A percentile compares a stretch with the other conserved stretches of the same genome.
Evolutionary conservation across 805 yeast genomes (phyloP).

Genomic region (Wickerhamiella spandovensis): DNA sequence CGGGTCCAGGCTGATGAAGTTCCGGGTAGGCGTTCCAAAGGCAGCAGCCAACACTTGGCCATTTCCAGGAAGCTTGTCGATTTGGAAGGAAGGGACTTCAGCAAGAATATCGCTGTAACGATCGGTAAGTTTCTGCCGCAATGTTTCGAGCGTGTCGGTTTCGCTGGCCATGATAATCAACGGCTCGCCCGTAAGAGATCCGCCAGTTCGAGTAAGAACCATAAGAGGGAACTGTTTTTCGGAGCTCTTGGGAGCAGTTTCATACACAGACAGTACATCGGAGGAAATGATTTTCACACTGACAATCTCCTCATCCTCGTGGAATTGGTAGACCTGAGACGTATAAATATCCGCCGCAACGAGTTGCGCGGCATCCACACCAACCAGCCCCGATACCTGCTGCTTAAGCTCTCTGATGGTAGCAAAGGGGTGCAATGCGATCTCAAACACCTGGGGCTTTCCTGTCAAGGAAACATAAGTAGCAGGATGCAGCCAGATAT

Average conservation of each 20-base stretch:
- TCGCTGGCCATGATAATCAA: conserved; percentile 47
- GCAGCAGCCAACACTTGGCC: not conserved
- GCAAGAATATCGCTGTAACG: not conserved
- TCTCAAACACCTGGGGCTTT: conserved; percentile 41
- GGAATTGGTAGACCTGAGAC: conserved; percentile 53
- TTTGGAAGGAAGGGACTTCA: not conserved
- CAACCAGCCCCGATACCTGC: conserved; percentile 40
- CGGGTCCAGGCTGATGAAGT: not conserved
- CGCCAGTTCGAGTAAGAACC: conserved; percentile 9
- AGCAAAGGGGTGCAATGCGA: conserved; percentile 56
- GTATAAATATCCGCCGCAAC: conserved; percentile 52
- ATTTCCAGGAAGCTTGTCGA: not conserved
- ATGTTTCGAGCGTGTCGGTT: conserved; percentile 30
- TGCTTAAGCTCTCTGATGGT: conserved; percentile 48
- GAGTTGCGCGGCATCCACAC: conserved; percentile 27
- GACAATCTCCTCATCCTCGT: conserved; percentile 44
- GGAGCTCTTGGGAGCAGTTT: conserved; percentile 13
- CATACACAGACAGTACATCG: conserved; percentile 60
- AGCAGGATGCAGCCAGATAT: conserved; percentile 56
- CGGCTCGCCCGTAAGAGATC: conserved; percentile 54
- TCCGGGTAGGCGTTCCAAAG: not conserved
- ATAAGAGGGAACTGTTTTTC: not conserved
- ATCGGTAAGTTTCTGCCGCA: conserved; percentile 1
- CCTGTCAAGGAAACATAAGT: conserved; percentile 48
- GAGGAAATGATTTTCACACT: conserved; percentile 48